Conservation (phyloP, 495 filamentous ascomycete species). For the Mytilinidion resinicola region DNA sequence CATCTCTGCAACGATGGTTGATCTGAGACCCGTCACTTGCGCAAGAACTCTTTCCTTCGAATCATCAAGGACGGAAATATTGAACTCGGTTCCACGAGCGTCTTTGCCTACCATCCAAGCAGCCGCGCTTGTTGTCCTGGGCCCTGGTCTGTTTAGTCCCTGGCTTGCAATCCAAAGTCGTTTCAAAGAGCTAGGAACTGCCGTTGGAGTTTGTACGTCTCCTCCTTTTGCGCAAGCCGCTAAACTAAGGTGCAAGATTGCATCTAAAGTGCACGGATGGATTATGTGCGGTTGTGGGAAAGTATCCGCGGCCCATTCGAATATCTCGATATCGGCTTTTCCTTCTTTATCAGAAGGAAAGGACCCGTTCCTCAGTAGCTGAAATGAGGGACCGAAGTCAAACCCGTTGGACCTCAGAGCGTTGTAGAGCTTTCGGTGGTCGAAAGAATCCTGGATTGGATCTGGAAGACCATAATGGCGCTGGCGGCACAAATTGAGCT, state of each 20-base stretch:
- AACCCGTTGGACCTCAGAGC: neutral
- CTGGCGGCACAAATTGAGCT: no score
- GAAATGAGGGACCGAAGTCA: conserved; percentile 9
- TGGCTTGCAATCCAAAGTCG: conserved; percentile 4
- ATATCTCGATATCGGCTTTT: conserved; percentile 1
- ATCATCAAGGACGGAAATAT: neutral
- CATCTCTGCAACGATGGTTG: neutral
- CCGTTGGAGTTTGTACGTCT: neutral
- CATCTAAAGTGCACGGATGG: conserved; percentile 7
- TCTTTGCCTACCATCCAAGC: neutral
- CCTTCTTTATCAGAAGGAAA: neutral
- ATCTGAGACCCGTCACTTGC: neutral
- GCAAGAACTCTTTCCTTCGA: neutral
- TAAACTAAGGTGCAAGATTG: conserved; percentile 2
- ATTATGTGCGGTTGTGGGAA: conserved; percentile 7
- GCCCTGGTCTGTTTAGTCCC: neutral
- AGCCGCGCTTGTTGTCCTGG: neutral
- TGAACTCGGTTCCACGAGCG: neutral
- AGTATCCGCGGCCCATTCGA: neutral
- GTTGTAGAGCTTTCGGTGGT: neutral
- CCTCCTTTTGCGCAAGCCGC: neutral
- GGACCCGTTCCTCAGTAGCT: neutral
- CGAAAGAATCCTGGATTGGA: neutral
- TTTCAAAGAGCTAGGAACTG: neutral
- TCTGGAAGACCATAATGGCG: neutral